A percentile compares a stretch with the other conserved stretches of the same genome.
These are phyloP conservation scores for Massariosphaeria phaeospora DNA, from an alignment of 495 filamentous ascomycete species.

Conservation along the genomic window DNA sequence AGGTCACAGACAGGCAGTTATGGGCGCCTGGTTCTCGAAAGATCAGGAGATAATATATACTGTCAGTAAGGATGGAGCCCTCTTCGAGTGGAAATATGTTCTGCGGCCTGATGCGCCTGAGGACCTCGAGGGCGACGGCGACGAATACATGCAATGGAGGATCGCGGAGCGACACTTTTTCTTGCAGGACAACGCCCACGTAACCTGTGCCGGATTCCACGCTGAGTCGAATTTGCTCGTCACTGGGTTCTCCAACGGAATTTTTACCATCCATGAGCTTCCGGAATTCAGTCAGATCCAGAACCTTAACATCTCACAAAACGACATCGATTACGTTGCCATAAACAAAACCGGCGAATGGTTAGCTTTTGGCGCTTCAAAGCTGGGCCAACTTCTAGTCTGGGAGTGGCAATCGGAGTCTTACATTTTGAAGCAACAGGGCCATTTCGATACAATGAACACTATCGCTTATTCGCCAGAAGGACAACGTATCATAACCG, in stretches of 20 bases:
- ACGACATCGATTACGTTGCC: constrained; percentile 87
- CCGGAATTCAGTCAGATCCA: constrained; percentile 97
- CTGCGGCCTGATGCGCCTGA: constrained; percentile 44
- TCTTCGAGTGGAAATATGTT: constrained; percentile 62
- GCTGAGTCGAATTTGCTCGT: constrained; percentile 80
- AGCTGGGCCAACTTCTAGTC: constrained; percentile 86
- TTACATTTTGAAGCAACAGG: constrained; percentile 98
- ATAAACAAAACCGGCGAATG: constrained; percentile 93
- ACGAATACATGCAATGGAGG: constrained; percentile 68
- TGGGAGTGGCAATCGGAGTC: constrained; percentile 99
- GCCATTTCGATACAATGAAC: constrained; percentile 96
- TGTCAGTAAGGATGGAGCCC: constrained; percentile 61
- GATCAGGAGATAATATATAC: constrained; percentile 76
- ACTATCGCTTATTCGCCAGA: constrained; percentile 88
- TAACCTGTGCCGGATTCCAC: constrained; percentile 85
- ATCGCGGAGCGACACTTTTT: constrained; percentile 86
- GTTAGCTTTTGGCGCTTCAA: constrained; percentile 96
- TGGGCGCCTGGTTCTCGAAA: constrained; percentile 86
- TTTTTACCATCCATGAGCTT: constrained; percentile 91
- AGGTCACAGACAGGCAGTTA: constrained; percentile 80
- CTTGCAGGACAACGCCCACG: constrained; percentile 79
- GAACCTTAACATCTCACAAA: constrained; percentile 87
- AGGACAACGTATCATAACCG: constrained; percentile 84
- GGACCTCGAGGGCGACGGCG: constrained; percentile 51
- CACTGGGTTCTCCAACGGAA: constrained; percentile 87